Evolutionary conservation across 306 rosid species (phyloP).

Genomic region (Abrus precatorius): DNA sequence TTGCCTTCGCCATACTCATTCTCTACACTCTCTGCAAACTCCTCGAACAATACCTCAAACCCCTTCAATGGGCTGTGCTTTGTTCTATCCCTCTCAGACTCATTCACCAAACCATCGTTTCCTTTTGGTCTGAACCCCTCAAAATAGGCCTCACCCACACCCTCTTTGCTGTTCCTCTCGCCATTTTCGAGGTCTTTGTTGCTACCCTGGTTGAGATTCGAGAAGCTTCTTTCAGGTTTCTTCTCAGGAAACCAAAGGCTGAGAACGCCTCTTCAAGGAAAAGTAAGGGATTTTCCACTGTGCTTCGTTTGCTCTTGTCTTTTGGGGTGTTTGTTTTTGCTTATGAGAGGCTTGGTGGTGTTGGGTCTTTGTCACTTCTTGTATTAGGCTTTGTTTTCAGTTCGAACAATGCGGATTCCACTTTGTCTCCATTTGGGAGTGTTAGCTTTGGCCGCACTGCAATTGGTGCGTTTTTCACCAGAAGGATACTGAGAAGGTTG

Average conservation of each 20-base stretch:
- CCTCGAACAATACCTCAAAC: conserved; percentile 71
- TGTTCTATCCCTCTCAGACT: conserved; percentile 90
- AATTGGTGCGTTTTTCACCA: conserved; percentile 68
- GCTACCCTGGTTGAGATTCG: conserved; percentile 73
- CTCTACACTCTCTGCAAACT: conserved; percentile 66
- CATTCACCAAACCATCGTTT: conserved; percentile 70
- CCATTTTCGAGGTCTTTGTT: conserved; percentile 61
- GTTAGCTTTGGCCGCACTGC: conserved; percentile 60
- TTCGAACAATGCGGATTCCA: conserved; percentile 62
- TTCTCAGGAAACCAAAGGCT: conserved; percentile 60
- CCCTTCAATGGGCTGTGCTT: conserved; percentile 84
- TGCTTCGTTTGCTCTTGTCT: conserved; percentile 74
- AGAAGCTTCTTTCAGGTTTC: conserved; percentile 46
- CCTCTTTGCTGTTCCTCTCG: conserved; percentile 68
- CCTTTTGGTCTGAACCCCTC: conserved; percentile 82
- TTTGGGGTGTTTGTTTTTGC: conserved; percentile 68
- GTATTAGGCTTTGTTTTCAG: conserved; percentile 66
- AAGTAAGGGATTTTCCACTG: conserved; percentile 63
- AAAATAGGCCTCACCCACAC: conserved; percentile 72
- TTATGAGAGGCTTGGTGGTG: conserved; percentile 66
- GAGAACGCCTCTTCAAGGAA: conserved; percentile 31
- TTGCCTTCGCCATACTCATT: conserved; percentile 66
- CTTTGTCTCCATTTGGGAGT: conserved; percentile 62
- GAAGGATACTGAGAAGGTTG: conserved; percentile 64
- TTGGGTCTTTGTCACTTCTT: conserved; percentile 64